A percentile compares a stretch with the other conserved stretches of the same genome.
Evolutionary conservation across 2,329 filamentous ascomycete species (phyloP).

Genomic region (Penicillium sclerotiorum): DNA sequence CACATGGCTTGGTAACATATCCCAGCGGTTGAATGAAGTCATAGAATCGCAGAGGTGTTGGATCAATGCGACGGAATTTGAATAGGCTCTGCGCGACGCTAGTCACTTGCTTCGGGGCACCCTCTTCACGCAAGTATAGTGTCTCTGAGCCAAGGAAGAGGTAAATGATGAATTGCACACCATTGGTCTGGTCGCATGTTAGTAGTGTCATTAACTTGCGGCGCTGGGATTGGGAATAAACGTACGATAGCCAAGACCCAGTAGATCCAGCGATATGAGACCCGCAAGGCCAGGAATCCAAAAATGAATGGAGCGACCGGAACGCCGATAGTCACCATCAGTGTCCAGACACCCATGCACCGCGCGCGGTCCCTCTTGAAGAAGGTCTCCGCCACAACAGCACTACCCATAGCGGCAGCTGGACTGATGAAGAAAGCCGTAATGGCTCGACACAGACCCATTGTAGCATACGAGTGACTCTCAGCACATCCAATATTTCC

Average conservation of each 20-base stretch:
- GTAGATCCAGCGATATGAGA: slow-evolving; percentile 61
- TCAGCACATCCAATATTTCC: slow-evolving; percentile 58
- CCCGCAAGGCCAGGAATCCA: slow-evolving; percentile 50
- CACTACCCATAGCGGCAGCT: slow-evolving; percentile 55
- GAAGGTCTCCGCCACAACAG: slow-evolving; percentile 58
- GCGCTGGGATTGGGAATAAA: not conserved
- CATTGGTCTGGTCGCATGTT: slow-evolving; percentile 51
- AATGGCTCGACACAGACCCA: slow-evolving; percentile 54
- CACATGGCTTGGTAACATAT: slow-evolving; percentile 49
- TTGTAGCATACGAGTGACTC: slow-evolving; percentile 50
- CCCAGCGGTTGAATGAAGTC: slow-evolving; percentile 59
- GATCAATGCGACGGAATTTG: slow-evolving; percentile 56
- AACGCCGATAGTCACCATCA: slow-evolving; percentile 52
- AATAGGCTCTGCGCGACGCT: slow-evolving; percentile 49
- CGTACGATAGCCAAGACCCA: slow-evolving; percentile 57
- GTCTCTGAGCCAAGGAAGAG: slow-evolving; percentile 59
- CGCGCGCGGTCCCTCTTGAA: slow-evolving; percentile 55
- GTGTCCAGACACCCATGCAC: slow-evolving; percentile 60
- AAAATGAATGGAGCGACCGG: slow-evolving; percentile 40
- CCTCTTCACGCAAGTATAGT: slow-evolving; percentile 45
- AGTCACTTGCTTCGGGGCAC: slow-evolving; percentile 26
- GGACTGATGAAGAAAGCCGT: slow-evolving; percentile 58
- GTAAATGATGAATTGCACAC: slow-evolving; percentile 58
- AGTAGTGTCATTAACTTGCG: not conserved
- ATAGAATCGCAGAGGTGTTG: slow-evolving; percentile 49